Evolutionary conservation across 768 basidiomycete species (phyloP), one percentile per base, ranked within the genome.

Genomic region (Amanita rubescens): DNA sequence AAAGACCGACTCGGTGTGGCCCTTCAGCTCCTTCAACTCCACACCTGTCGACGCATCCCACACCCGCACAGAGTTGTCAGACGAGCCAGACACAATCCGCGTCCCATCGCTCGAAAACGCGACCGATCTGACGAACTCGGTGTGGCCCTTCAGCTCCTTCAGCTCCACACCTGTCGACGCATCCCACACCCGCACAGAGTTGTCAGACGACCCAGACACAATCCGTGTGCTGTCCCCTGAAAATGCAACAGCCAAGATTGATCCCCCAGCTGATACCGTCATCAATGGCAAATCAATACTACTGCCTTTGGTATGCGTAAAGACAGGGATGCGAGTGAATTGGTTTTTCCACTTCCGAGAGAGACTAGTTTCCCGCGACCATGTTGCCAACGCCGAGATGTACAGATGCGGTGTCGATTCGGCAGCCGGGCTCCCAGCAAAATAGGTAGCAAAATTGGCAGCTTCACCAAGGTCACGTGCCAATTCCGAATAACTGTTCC

Each of bases 361-460:
- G 44, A 39, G 19, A n/a, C n/a, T n/a, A n/a, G n/a, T n/a, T n/a
- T 55, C 37, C 41, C 49, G 49, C 20, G 57, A 51, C 57, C 58
- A 64, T 14, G 63, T 64, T 47, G 59, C 58, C 14, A 62, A 53
- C 24, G 60, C 42, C 12, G 63, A 64, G 43, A 60, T 56, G 46
- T 64, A 64, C 15, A 64, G 54, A 33, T 64, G 63, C 15, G 59
- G 61, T 15, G 60, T 63, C 12, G 62, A 63, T 34, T 47, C 32
- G 12, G 47, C 33, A 1, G 59, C 56, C 1, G 38, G 24, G 32
- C 58, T 59, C 5, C 46, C 57, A 39, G 55, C 53, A 37, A 62
- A 60, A 55, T 62, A 62, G 11, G 54, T 19, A 5, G 59, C 58
- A 55, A 63, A 63, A 35, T 51, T 44, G 20, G 39, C 43, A 12